phyloP scores from a whole-genome alignment of 1,284 basidiomycete species.

The Leccinum solheimii region DNA sequence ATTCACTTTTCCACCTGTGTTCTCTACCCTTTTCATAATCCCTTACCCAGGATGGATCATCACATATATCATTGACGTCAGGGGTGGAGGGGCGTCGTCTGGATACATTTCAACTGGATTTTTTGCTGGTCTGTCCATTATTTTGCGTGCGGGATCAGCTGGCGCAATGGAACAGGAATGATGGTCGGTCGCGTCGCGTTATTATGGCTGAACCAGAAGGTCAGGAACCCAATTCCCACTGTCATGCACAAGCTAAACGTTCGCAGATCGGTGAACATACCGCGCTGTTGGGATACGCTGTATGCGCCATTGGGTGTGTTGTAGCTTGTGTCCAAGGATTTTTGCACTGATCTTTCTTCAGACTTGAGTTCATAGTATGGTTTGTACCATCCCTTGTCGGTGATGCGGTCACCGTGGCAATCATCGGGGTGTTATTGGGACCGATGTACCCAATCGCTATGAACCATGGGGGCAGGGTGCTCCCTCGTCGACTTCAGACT shows the following conservation, averaged over 20 bases:
- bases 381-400: constrained; percentile 54
- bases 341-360: constrained; percentile 6
- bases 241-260: neutral
- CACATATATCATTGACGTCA: constrained; percentile 44
- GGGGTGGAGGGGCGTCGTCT: constrained; percentile 45
- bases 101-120: constrained; percentile 52
- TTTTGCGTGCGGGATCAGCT: neutral
- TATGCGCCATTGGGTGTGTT: constrained; percentile 35
- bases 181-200: constrained; percentile 30
- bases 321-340: neutral
- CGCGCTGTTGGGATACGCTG: constrained; percentile 25
- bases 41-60: constrained; percentile 44
- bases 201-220: constrained; percentile 30
- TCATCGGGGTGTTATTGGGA: constrained; percentile 56
- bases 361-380: constrained; percentile 62
- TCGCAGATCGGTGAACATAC: constrained; percentile 27
- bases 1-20: neutral
- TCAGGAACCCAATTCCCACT: neutral
- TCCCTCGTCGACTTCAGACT: constrained; percentile 52
- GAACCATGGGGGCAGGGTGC: constrained; percentile 46
- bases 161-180: constrained; percentile 16
- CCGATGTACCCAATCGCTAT: constrained; percentile 59
- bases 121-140: constrained; percentile 39
- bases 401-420: constrained; percentile 51
- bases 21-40: neutral